These are phyloP conservation scores for Balamuthia mandrillaris DNA, from an alignment of 208 protist species.

Conservation along the genomic window DNA sequence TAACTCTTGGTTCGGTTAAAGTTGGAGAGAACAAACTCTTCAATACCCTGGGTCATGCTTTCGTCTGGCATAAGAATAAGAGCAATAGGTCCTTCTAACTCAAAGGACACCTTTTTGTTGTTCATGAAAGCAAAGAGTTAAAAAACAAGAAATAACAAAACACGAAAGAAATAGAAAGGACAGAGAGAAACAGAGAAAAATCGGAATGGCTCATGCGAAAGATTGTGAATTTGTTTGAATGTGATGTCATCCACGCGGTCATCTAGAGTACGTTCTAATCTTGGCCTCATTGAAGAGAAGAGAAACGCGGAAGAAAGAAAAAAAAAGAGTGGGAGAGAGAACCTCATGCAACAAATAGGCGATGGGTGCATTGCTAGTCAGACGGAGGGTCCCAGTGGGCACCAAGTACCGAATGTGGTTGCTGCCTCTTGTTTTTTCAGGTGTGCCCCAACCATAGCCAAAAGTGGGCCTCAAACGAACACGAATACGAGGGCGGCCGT, in stretches of 20 bases:
- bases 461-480: conserved; percentile 62
- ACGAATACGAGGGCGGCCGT: conserved; percentile 50
- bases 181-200: no score
- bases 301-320: background rate
- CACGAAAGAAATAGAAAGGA: no score
- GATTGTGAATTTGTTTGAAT: no score
- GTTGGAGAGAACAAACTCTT: conserved; percentile 43
- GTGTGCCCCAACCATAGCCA: conserved; percentile 63
- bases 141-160: no score
- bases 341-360: conserved; percentile 62
- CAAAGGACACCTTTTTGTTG: conserved; percentile 43
- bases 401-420: conserved; percentile 65
- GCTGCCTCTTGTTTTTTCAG: conserved; percentile 56
- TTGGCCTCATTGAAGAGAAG: no score
- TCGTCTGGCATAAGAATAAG: conserved; percentile 64
- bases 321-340: background rate
- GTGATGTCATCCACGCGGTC: no score
- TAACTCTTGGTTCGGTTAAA: conserved; percentile 63
- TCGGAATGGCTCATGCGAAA: no score
- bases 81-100: conserved; percentile 54
- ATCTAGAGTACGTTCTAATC: no score
- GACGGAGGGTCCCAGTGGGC: conserved; percentile 52
- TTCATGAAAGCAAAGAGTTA: no score
- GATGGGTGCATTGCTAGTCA: conserved; percentile 65
- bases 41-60: conserved; percentile 44